phyloP scores from a whole-genome alignment of 2,329 filamentous ascomycete genomes.

The Microcyclosporella mali region DNA sequence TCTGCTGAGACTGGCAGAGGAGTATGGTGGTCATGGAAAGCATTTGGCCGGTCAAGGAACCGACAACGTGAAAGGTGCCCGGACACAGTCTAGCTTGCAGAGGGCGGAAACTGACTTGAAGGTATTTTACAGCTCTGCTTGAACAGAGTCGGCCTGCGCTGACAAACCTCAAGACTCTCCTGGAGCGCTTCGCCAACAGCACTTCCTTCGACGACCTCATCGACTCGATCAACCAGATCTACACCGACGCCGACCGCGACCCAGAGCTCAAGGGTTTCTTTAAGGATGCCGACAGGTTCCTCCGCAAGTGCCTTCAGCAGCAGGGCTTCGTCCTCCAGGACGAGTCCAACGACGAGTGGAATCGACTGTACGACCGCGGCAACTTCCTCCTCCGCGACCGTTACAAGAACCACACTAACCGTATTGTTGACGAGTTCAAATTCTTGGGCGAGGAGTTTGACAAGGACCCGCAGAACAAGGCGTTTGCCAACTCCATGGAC shows the following conservation, averaged over 20 bases:
- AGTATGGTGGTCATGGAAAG: constrained; percentile 71
- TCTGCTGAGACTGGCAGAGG: constrained; percentile 74
- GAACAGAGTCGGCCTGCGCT: constrained; percentile 41
- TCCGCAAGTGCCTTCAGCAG: constrained; percentile 77
- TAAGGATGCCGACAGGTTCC: constrained; percentile 66
- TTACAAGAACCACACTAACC: constrained; percentile 80
- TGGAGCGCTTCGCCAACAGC: constrained; percentile 93
- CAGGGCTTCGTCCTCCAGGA: constrained; percentile 89
- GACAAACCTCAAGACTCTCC: constrained; percentile 60
- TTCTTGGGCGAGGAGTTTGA: constrained; percentile 88
- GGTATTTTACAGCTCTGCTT: constrained; percentile 46
- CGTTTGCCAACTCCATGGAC: constrained; percentile 67
- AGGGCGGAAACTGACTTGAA: constrained; percentile 74
- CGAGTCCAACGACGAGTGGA: constrained; percentile 71
- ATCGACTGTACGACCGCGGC: constrained; percentile 76
- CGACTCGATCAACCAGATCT: constrained; percentile 76
- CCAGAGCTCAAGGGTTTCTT: constrained; percentile 88
- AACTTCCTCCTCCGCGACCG: constrained; percentile 81
- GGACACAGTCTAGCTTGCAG: constrained; percentile 57
- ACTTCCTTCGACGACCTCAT: constrained; percentile 85
- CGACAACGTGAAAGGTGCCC: constrained; percentile 66
- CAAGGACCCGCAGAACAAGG: constrained; percentile 76
- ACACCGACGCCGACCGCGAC: constrained; percentile 78
- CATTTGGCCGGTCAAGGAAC: constrained; percentile 57
- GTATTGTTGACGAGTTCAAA: constrained; percentile 80